Evolutionary conservation across 2,329 filamentous ascomycete genomes (phyloP), one percentile per base, ranked within the genome.

Genomic region (Epichloe brachyelytri): DNA sequence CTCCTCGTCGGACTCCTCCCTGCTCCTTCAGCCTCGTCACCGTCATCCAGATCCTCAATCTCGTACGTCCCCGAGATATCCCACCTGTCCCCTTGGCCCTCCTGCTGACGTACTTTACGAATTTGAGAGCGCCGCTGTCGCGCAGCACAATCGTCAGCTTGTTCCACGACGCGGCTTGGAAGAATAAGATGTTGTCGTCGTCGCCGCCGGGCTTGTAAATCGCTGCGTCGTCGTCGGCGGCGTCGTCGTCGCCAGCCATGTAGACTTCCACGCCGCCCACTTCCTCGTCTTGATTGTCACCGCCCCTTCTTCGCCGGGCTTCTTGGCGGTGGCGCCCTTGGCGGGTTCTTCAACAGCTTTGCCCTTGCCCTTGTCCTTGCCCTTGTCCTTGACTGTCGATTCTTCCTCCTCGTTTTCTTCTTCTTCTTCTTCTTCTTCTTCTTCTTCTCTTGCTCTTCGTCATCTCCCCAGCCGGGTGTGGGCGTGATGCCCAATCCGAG

Each of bases 91-190:
- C 93, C 62, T 80, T 80, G 7, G 93, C 93, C 48, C 77, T 79
- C 53, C 76, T 76, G 67, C 86, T 94, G 20, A 98, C 85, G 66
- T 97, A 98, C 73, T 97, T 98, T 62, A 97, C 89, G 64, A 98
- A 98, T 65, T 88, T 84, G 63, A 98, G 74, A 14, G 86, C 85
- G 14, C 88, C 90, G 58, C 80, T 82, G 64, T 98, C 93, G 52
- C 93, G 79, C 58, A 97, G 72, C 34, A 97, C 93, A 57, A 98
- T 80, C 56, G 85, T 89, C 72, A 98, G 76, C 56, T 86, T 88
- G 67, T 97, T 97, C 93, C 93, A 98, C 15, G 77, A 66, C 1
- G 78, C 75, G 8, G 75, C 73, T 65, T 81, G 78, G 71, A 78
- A 80, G 67, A 81, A 81, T 45, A 82, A 70, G 55, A 81, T 80